Evolutionary conservation across 805 yeast genomes (phyloP), one percentile per base, ranked within the genome.

Genomic region (Candida cerambycidarum): DNA sequence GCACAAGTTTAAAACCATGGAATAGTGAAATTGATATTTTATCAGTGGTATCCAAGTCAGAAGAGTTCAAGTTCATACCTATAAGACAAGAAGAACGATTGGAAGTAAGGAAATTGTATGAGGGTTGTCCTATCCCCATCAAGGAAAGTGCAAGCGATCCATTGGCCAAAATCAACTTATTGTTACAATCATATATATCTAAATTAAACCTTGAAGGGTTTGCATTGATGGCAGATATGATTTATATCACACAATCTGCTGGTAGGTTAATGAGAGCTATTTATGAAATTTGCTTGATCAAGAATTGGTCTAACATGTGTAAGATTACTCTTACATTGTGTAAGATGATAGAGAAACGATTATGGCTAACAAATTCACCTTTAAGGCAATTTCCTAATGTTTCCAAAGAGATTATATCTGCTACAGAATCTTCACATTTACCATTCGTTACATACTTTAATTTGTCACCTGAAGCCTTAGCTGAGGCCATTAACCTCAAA

Each of bases 191-290:
- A 0, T 89, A 86, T 54, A 86, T 93, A n/a, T 85, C 97, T 1
- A 65, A 82, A 28, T 66, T 90, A 17, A 67, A 71, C 8, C 67
- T 93, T 13, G 93, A 85, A 0, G 98, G 98, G 0, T 87, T 88
- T 66, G 97, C 97, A 0, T 64, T 95, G 46, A 80, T 85, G 75
- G 81, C 96, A 0, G 99, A 93, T 67, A 89, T 90, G 96, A 74
- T 88, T 3, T 93, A 87, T 58, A 80, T 93, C 31, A 85, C 93
- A 0, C 98, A 93, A 61, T 88, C 95, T 31, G 97, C 97, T 1
- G 92, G 95, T 3, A 76, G 99, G 57, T 62, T 93, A 29, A 69
- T 90, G 43, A 68, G 97, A 44, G 97, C 98, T 0, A 76, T 95
- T 48, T 81, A 77, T 58, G 97, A 92, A 56, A 78, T 93, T 25